Evolutionary conservation across 345 rosid genomes (phyloP).

Genomic region (Psidium friedrichsthalianum): DNA sequence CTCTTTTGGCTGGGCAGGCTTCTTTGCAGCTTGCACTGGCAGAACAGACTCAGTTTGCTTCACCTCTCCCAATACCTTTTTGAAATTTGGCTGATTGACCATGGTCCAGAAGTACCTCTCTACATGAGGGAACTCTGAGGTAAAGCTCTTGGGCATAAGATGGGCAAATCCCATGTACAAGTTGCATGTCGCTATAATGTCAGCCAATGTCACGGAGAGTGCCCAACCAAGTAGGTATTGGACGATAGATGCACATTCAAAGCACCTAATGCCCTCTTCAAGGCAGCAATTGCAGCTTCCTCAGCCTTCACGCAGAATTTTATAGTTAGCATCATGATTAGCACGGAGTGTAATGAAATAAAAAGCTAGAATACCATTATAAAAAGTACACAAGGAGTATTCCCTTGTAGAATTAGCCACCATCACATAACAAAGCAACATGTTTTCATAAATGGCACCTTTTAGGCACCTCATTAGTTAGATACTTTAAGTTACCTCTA

Average conservation of each 20-base stretch:
- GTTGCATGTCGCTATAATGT: conserved; percentile 69
- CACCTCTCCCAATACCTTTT: conserved; percentile 69
- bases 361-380: not conserved
- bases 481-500: not conserved
- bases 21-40: conserved; percentile 45
- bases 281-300: conserved; percentile 57
- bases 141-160: conserved; percentile 67
- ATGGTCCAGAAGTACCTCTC: conserved; percentile 98
- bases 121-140: conserved; percentile 86
- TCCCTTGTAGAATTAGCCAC: not conserved
- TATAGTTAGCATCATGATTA: not conserved
- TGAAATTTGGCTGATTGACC: conserved; percentile 86
- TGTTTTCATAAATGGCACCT: not conserved
- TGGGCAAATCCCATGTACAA: conserved; percentile 36
- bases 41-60: conserved; percentile 65
- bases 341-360: not conserved
- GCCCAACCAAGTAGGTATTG: conserved; percentile 85
- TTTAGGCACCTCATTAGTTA: not conserved
- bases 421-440: not conserved
- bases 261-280: conserved; percentile 79
- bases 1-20: conserved; percentile 50
- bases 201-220: conserved; percentile 80
- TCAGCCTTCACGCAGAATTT: conserved; percentile 40
- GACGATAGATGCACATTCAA: conserved; percentile 62
- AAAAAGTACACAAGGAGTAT: not conserved